Evolutionary conservation across 1,139 yeast species (phyloP).

Genomic region (Suhomyces choctaworum): DNA sequence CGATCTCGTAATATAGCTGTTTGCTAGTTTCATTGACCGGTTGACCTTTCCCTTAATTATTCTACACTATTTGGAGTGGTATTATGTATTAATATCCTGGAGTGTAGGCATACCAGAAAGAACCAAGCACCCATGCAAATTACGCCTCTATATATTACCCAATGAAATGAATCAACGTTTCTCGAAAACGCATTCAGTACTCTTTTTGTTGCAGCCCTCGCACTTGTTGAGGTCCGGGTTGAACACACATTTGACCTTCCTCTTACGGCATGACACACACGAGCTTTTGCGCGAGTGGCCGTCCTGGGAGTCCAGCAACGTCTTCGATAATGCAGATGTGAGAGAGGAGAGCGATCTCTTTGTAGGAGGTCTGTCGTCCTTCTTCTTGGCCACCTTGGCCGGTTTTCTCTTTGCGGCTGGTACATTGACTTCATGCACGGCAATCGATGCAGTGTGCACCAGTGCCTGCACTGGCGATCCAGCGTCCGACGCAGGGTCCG

Average conservation of each 20-base stretch:
- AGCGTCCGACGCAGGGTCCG: conserved; percentile 1
- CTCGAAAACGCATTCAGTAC: conserved; percentile 35
- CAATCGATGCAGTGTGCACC: conserved; percentile 7
- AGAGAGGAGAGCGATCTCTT: conserved; percentile 13
- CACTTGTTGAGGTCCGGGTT: conserved; percentile 31
- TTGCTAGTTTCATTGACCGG: too few species aligned
- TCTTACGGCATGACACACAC: conserved; percentile 38
- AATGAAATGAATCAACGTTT: conserved; percentile 10
- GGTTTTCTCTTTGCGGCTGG: conserved; percentile 8
- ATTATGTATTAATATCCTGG: too few species aligned
- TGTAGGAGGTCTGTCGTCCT: conserved; percentile 9
- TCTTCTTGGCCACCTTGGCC: conserved; percentile 10
- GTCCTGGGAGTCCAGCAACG: conserved; percentile 14
- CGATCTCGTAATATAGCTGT: too few species aligned
- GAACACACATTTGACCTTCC: conserved; percentile 41
- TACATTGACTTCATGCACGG: conserved; percentile 6
- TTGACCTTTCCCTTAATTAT: too few species aligned
- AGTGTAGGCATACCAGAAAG: too few species aligned
- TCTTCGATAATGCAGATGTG: conserved; percentile 14
- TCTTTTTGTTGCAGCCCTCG: conserved; percentile 41
- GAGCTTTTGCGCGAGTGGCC: conserved; percentile 31
- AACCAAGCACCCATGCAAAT: not conserved
- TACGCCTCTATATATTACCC: not conserved
- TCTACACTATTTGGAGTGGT: too few species aligned
- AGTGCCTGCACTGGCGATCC: conserved; percentile 11